Percentiles rank a stretch among this genome's conserved stretches.
These are phyloP conservation scores for Skeletonema potamos DNA, from an alignment of 108 stramenopile genomes.

Conservation along the genomic window DNA sequence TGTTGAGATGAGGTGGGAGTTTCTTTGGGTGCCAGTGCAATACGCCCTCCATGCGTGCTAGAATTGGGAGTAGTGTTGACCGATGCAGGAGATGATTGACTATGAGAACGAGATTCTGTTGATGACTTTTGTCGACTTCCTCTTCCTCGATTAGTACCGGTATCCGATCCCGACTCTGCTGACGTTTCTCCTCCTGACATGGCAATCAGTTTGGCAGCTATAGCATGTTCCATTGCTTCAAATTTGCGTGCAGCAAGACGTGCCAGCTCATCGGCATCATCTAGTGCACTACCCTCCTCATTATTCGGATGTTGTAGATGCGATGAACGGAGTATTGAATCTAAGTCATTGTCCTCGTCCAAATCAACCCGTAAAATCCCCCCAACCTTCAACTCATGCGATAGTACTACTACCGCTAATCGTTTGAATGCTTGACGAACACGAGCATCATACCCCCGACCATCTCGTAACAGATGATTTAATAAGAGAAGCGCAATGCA, in stretches of 20 bases:
- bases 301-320: not conserved
- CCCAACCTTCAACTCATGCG: conserved; percentile 62
- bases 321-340: conserved; percentile 5
- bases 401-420: conserved; percentile 73
- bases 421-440: conserved; percentile 78
- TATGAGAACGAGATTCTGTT: not conserved
- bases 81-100: not conserved
- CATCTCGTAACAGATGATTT: conserved; percentile 66
- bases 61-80: conserved; percentile 17
- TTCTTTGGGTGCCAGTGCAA: conserved; percentile 40
- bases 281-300: conserved; percentile 8
- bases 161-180: not conserved
- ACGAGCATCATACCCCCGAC: conserved; percentile 77
- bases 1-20: conserved; percentile 31
- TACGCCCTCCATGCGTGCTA: conserved; percentile 30
- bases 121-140: not conserved
- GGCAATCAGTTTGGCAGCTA: conserved; percentile 66
- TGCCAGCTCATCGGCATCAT: conserved; percentile 35
- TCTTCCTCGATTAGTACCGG: not conserved
- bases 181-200: conserved; percentile 36
- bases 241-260: conserved; percentile 76
- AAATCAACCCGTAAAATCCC: conserved; percentile 43
- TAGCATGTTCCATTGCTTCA: conserved; percentile 77
- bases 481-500: conserved; percentile 74
- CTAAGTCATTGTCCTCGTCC: conserved; percentile 34